Conservation (phyloP, 306 rosid genomes). For the Purshia tridentata region DNA sequence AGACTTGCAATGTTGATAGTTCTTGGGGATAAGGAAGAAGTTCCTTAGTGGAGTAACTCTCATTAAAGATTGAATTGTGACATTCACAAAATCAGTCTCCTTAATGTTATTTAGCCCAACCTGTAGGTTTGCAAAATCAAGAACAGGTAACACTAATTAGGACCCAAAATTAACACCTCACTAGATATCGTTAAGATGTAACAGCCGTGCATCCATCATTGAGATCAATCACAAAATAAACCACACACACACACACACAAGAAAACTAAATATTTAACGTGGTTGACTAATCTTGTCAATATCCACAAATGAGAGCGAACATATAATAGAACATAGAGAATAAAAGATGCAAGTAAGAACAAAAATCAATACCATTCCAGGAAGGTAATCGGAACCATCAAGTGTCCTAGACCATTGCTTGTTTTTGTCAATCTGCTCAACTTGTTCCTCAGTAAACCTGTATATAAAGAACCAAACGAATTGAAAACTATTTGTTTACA, state of each 20-base stretch:
- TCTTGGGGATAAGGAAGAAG: slow-evolving; percentile 87
- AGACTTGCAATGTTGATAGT: slow-evolving; percentile 79
- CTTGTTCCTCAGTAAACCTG: slow-evolving; percentile 79
- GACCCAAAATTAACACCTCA: slow-evolving; percentile 15
- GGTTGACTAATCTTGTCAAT: not conserved
- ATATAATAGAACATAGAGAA: not conserved
- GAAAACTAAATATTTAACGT: not conserved
- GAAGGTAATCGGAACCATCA: slow-evolving; percentile 98
- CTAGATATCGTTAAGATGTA: not conserved
- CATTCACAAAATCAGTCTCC: slow-evolving; percentile 98
- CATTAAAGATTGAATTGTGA: slow-evolving; percentile 92
- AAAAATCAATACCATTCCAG: slow-evolving; percentile 78
- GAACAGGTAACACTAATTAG: slow-evolving; percentile 18
- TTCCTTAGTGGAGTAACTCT: slow-evolving; percentile 92
- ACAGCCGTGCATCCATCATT: not conserved
- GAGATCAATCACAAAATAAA: not conserved
- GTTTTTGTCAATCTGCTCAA: slow-evolving; percentile 77
- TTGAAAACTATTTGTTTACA: not conserved
- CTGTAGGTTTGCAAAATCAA: slow-evolving; percentile 37
- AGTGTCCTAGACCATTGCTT: slow-evolving; percentile 98
- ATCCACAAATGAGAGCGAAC: not conserved
- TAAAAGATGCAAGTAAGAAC: slow-evolving; percentile 4
- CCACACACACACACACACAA: not conserved
- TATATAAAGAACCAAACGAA: slow-evolving; percentile 11
- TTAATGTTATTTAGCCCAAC: slow-evolving; percentile 95